Evolutionary conservation across 2,329 filamentous ascomycete genomes (phyloP).

Genomic region (Ploettnerulaceae sp.): DNA sequence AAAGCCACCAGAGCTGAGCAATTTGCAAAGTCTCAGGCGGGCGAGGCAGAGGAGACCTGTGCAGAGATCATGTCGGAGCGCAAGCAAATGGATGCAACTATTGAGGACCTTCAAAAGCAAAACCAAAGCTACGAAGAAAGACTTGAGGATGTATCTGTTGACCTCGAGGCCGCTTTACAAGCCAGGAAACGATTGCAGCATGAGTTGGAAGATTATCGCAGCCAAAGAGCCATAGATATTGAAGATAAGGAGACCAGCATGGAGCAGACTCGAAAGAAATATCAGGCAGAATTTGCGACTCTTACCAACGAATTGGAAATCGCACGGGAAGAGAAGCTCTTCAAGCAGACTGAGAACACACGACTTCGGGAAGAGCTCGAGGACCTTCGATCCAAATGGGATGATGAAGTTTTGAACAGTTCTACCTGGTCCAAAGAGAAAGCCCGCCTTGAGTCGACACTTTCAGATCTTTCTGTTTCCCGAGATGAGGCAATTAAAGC

Average conservation of each 20-base stretch:
- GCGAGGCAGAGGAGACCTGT: constrained; percentile 86
- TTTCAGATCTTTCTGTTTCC: constrained; percentile 85
- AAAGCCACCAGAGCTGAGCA: constrained; percentile 90
- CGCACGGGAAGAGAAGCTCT: constrained; percentile 83
- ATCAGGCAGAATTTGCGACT: constrained; percentile 85
- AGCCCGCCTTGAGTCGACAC: constrained; percentile 79
- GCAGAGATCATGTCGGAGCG: constrained; percentile 88
- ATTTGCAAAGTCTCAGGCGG: constrained; percentile 84
- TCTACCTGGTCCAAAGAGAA: constrained; percentile 99
- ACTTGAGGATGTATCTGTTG: constrained; percentile 85
- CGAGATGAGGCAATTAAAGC: constrained; percentile 89
- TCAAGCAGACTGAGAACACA: constrained; percentile 79
- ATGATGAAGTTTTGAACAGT: constrained; percentile 95
- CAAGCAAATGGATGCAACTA: constrained; percentile 78
- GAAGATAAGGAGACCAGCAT: constrained; percentile 95
- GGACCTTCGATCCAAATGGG: constrained; percentile 92
- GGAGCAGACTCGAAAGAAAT: constrained; percentile 97
- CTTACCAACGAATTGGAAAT: constrained; percentile 90
- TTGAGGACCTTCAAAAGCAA: constrained; percentile 87
- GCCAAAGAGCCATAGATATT: constrained; percentile 89
- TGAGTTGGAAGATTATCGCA: constrained; percentile 95
- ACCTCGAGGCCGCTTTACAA: constrained; percentile 79
- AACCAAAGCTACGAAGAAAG: constrained; percentile 87
- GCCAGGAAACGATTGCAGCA: constrained; percentile 93
- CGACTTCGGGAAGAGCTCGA: constrained; percentile 94